Conservation (phyloP, 2,329 filamentous ascomycete species). For the Ilyonectria destructans region DNA sequence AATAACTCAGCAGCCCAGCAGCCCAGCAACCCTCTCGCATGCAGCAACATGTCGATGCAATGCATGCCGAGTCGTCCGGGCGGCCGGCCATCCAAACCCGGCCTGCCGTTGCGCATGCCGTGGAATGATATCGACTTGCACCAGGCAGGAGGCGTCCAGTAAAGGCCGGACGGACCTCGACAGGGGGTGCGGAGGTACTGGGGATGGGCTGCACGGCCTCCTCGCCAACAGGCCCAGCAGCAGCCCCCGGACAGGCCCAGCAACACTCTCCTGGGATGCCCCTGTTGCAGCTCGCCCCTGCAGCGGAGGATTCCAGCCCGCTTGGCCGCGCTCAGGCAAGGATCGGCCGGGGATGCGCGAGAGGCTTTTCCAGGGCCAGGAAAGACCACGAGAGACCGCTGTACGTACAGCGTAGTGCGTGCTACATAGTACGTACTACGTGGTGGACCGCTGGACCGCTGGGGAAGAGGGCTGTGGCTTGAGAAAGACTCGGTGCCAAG, state of each 20-base stretch:
- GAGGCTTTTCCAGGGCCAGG: not conserved
- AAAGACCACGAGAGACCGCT: not conserved
- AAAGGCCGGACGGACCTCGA: not conserved
- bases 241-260: not conserved
- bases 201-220: constrained; percentile 16
- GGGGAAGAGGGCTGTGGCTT: not conserved
- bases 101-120: not conserved
- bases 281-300: constrained; percentile 25
- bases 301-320: constrained; percentile 21
- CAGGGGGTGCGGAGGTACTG: constrained; percentile 16
- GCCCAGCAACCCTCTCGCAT: not conserved
- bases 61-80: not conserved
- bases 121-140: constrained; percentile 17
- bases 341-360: not conserved
- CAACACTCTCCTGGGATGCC: constrained; percentile 5
- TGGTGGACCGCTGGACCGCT: not conserved
- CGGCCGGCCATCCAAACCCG: not conserved
- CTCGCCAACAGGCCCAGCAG: constrained; percentile 11
- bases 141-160: constrained; percentile 2
- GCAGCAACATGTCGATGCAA: not conserved
- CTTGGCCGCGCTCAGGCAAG: constrained; percentile 13
- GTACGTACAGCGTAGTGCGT: not conserved
- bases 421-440: too few species aligned
- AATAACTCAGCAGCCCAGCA: not conserved
- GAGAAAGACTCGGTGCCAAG: constrained; percentile 3